Conservation (phyloP, 2,329 filamentous ascomycete species). For the Thielaviopsis populi region DNA sequence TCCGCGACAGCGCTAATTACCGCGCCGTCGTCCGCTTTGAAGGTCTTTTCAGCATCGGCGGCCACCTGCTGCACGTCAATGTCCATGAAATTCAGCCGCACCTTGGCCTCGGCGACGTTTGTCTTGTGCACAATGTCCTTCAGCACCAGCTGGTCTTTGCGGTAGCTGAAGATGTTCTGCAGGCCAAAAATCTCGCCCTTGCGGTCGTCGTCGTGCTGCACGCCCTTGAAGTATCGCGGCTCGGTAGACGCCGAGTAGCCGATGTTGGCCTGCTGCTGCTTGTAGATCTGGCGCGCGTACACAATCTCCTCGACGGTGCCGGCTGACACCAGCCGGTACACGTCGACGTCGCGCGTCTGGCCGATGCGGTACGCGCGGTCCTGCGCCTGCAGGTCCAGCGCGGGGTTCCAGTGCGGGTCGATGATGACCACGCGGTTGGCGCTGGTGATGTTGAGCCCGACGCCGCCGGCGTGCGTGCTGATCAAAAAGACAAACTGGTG, state of each 20-base stretch:
- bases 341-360: conserved; percentile 82
- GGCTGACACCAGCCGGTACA: conserved; percentile 77
- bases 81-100: conserved; percentile 65
- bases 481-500: conserved; percentile 90
- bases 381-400: conserved; percentile 88
- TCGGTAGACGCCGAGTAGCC: conserved; percentile 88
- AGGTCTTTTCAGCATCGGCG: conserved; percentile 35
- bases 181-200: conserved; percentile 93
- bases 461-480: conserved; percentile 81
- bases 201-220: conserved; percentile 66
- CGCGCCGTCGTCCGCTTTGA: conserved; percentile 27
- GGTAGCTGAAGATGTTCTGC: conserved; percentile 70
- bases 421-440: conserved; percentile 97
- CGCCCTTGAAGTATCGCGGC: conserved; percentile 85
- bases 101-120: conserved; percentile 84
- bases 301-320: conserved; percentile 96
- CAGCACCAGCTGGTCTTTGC: conserved; percentile 63
- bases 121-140: conserved; percentile 98
- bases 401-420: conserved; percentile 95
- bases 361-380: conserved; percentile 94
- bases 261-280: conserved; percentile 97
- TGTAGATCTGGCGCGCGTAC: conserved; percentile 94
- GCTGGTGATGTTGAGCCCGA: conserved; percentile 90
- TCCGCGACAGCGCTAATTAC: neutral
- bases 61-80: conserved; percentile 52